These are phyloP conservation scores for Monosporozyma unispora DNA, from an alignment of 805 yeast genomes.

Conservation along the genomic window DNA sequence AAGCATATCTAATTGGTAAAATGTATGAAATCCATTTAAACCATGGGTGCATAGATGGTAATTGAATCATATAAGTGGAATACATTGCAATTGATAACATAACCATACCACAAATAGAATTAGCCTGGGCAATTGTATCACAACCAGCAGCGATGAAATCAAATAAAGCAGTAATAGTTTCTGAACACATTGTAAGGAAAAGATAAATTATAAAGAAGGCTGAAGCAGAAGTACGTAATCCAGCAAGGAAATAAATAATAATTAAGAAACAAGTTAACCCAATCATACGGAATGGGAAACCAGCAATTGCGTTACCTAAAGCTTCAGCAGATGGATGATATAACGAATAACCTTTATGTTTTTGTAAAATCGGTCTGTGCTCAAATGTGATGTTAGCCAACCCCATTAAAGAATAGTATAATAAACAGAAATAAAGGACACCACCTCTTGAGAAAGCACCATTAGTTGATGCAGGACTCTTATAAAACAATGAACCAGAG, in stretches of 20 bases:
- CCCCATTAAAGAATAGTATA: slow-evolving; percentile 45
- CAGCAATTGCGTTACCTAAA: slow-evolving; percentile 49
- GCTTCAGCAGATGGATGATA: slow-evolving; percentile 77
- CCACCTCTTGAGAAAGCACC: slow-evolving; percentile 65
- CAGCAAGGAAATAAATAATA: slow-evolving; percentile 50
- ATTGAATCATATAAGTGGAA: slow-evolving; percentile 54
- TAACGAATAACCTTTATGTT: slow-evolving; percentile 63
- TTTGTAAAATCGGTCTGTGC: slow-evolving; percentile 52
- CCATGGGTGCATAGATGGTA: slow-evolving; percentile 56
- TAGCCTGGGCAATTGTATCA: slow-evolving; percentile 44
- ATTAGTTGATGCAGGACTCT: slow-evolving; percentile 39
- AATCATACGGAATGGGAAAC: slow-evolving; percentile 52
- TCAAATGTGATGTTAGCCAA: slow-evolving; percentile 42
- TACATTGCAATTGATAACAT: slow-evolving; percentile 44
- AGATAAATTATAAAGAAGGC: slow-evolving; percentile 45
- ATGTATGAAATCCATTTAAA: slow-evolving; percentile 52
- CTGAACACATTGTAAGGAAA: slow-evolving; percentile 26
- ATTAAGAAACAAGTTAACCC: slow-evolving; percentile 39
- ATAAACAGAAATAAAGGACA: slow-evolving; percentile 47
- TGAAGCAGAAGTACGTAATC: slow-evolving; percentile 42
- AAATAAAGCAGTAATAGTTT: slow-evolving; percentile 35
- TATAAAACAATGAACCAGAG: slow-evolving; percentile 53
- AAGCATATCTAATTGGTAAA: slow-evolving; percentile 46
- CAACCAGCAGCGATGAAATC: slow-evolving; percentile 43
- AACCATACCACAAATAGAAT: slow-evolving; percentile 45